Conservation (phyloP, 1,284 basidiomycete species). For the Albatrellus sp. region DNA sequence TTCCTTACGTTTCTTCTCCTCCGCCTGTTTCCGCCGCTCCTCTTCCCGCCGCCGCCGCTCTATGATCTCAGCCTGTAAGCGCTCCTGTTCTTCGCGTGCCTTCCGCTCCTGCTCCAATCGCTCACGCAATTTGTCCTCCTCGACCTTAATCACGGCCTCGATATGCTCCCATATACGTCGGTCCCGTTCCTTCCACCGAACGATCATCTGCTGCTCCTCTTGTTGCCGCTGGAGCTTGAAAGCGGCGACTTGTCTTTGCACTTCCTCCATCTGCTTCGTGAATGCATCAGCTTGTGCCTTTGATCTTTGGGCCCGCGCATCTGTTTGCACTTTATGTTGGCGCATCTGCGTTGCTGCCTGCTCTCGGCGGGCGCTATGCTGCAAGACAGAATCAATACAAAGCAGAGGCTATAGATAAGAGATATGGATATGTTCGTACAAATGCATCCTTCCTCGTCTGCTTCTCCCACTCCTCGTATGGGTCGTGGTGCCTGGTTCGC, state of each 20-base stretch:
- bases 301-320: slow-evolving; percentile 23
- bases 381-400: not conserved
- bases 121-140: slow-evolving; percentile 47
- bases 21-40: slow-evolving; percentile 20
- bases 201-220: slow-evolving; percentile 32
- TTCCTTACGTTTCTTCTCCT: slow-evolving; percentile 19
- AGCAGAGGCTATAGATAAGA: not conserved
- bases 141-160: slow-evolving; percentile 48
- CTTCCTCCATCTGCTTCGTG: slow-evolving; percentile 34
- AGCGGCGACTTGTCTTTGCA: slow-evolving; percentile 29
- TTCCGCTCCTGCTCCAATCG: slow-evolving; percentile 39
- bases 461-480: slow-evolving; percentile 70
- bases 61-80: slow-evolving; percentile 22
- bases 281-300: slow-evolving; percentile 26
- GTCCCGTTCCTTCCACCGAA: slow-evolving; percentile 40
- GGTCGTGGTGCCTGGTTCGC: slow-evolving; percentile 52
- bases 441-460: slow-evolving; percentile 56
- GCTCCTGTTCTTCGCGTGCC: slow-evolving; percentile 33
- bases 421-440: slow-evolving; percentile 22
- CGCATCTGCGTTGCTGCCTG: slow-evolving; percentile 27
- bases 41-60: slow-evolving; percentile 14
- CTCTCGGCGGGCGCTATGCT: slow-evolving; percentile 51
- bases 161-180: slow-evolving; percentile 42
- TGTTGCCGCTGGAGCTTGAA: slow-evolving; percentile 32
- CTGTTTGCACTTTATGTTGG: slow-evolving; percentile 26